These are phyloP conservation scores for Aquilaria agallochum DNA, from an alignment of 441 rosid species.

Conservation along the genomic window DNA sequence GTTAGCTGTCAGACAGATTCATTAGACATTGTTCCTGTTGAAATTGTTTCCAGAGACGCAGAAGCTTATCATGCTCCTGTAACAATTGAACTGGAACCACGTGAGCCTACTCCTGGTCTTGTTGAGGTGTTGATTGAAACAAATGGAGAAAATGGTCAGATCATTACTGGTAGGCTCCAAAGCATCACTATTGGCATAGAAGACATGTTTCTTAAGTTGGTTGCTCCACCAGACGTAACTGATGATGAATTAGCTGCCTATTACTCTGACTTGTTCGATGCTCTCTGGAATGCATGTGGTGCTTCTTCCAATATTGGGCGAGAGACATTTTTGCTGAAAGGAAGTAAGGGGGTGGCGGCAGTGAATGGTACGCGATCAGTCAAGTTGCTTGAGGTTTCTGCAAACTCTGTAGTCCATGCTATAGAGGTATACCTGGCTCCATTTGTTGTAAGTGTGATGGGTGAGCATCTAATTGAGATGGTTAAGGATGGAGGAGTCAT, in stretches of 20 bases:
- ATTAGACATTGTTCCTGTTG: constrained; percentile 42
- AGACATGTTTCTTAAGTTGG: constrained; percentile 91
- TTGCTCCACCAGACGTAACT: constrained; percentile 47
- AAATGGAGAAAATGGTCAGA: constrained; percentile 73
- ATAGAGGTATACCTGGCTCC: constrained; percentile 59
- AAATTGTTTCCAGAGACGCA: constrained; percentile 36
- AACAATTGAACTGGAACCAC: constrained; percentile 67
- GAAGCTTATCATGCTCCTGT: constrained; percentile 58
- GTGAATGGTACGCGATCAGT: constrained; percentile 84
- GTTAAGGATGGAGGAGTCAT: constrained; percentile 68
- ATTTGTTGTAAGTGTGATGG: constrained; percentile 66
- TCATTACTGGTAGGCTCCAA: constrained; percentile 72
- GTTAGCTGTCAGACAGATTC: constrained; percentile 28
- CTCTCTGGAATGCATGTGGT: constrained; percentile 91
- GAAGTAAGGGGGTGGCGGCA: constrained; percentile 74
- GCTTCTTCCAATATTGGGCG: constrained; percentile 66
- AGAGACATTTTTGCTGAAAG: constrained; percentile 77
- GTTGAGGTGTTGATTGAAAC: constrained; percentile 90
- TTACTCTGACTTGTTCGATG: constrained; percentile 58
- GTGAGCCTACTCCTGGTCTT: constrained; percentile 88
- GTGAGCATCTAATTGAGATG: constrained; percentile 62
- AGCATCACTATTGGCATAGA: constrained; percentile 77
- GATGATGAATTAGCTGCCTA: constrained; percentile 50
- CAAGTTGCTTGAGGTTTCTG: constrained; percentile 77
- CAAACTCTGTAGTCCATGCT: constrained; percentile 40